Evolutionary conservation across 495 filamentous ascomycete species (phyloP).

Genomic region (Aspergillus campestris): DNA sequence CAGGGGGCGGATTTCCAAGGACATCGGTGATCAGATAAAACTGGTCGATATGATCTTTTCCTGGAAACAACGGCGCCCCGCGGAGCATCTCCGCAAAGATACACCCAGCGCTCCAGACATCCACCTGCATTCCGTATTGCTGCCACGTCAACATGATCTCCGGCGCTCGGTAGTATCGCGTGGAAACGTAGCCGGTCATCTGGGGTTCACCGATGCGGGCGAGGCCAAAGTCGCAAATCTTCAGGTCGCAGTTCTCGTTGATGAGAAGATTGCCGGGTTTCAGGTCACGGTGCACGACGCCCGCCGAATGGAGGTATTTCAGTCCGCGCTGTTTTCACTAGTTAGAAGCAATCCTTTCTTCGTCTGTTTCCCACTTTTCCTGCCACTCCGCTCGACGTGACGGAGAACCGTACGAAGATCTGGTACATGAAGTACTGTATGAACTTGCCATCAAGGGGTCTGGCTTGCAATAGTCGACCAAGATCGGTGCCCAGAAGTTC

Average conservation of each 20-base stretch:
- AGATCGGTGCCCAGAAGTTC: constrained; percentile 95
- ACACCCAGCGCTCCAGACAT: constrained; percentile 98
- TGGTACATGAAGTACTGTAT: constrained; percentile 99
- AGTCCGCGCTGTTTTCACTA: constrained; percentile 67
- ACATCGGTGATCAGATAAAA: constrained; percentile 98
- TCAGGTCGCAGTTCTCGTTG: constrained; percentile 98
- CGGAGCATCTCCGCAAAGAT: constrained; percentile 99
- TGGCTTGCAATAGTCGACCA: constrained; percentile 84
- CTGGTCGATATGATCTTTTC: constrained; percentile 98
- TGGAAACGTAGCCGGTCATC: constrained; percentile 99
- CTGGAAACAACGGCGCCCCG: constrained; percentile 94
- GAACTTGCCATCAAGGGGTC: constrained; percentile 96
- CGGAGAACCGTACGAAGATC: constrained; percentile 58
- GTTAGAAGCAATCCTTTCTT: constrained; percentile 1
- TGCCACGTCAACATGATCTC: constrained; percentile 99
- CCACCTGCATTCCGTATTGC: constrained; percentile 97
- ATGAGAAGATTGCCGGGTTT: constrained; percentile 98
- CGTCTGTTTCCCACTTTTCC: not conserved
- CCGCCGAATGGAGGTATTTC: constrained; percentile 98
- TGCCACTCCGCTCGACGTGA: too few relatives aligned
- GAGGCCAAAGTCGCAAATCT: constrained; percentile 98
- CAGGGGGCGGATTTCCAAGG: constrained; percentile 88
- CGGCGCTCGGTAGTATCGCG: constrained; percentile 93
- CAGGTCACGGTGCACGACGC: constrained; percentile 93
- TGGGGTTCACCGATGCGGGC: constrained; percentile 97